Percentiles rank a stretch among this genome's conserved stretches.
phyloP scores from a whole-genome alignment of 2,329 filamentous ascomycete genomes.

The Neonectria punicea region DNA sequence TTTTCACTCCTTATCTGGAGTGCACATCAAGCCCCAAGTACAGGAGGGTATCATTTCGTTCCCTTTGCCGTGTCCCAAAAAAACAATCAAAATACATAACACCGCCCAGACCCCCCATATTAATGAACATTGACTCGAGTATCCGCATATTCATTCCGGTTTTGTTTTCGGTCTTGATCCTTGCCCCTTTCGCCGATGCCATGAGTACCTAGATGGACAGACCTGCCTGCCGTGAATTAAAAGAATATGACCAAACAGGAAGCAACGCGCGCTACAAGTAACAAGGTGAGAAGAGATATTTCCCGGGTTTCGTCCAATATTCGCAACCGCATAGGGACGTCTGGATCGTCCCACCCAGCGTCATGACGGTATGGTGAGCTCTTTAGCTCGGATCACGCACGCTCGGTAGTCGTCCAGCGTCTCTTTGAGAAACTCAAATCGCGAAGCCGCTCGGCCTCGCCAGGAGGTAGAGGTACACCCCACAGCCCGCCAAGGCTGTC shows the following conservation, averaged over 20 bases:
- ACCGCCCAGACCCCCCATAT: slow-evolving; percentile 4
- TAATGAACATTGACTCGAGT: slow-evolving; percentile 7
- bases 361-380: slow-evolving; percentile 7
- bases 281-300: slow-evolving; percentile 22
- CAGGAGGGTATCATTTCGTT: slow-evolving; percentile 28
- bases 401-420: slow-evolving; percentile 67
- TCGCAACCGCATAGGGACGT: slow-evolving; percentile 16
- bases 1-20: slow-evolving; percentile 4
- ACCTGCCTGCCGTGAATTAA: slow-evolving; percentile 33
- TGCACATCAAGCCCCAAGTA: slow-evolving; percentile 16
- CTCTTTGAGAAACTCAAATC: slow-evolving; percentile 61
- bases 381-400: slow-evolving; percentile 33
- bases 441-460: slow-evolving; percentile 57
- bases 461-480: slow-evolving; percentile 56
- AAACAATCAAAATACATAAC: slow-evolving; percentile 3
- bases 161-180: slow-evolving; percentile 24
- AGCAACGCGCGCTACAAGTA: slow-evolving; percentile 40
- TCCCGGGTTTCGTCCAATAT: slow-evolving; percentile 13
- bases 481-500: slow-evolving; percentile 56
- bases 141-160: slow-evolving; percentile 17
- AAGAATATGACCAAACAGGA: slow-evolving; percentile 30
- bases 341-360: slow-evolving; percentile 25
- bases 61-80: slow-evolving; percentile 7
- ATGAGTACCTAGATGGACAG: slow-evolving; percentile 37
- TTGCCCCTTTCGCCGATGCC: slow-evolving; percentile 40